Base-by-base conservation (phyloP, 2,329 filamentous ascomycete species). In the Calcarisporium arbuscula region DNA sequence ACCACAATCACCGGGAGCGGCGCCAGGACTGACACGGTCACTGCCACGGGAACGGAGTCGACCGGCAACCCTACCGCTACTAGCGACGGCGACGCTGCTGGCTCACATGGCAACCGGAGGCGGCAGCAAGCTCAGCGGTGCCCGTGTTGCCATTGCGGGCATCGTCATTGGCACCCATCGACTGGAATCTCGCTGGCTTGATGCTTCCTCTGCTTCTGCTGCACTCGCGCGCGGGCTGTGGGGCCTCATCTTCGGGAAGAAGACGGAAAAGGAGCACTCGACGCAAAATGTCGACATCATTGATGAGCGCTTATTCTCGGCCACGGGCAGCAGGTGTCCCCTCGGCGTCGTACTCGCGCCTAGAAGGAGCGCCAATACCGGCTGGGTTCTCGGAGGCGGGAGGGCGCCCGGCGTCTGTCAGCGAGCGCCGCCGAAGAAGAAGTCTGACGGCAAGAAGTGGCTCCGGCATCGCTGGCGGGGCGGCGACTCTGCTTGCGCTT, bases 161-260 rank as follows among this genome's bases (percentile, higher is more conserved):
- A 89, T 89, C 49, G 84, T 89, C 45, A 80, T 89, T 36, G 84
- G 84, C 42, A 73, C 77, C n/a, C n/a, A n/a, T n/a, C n/a, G n/a
- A n/a, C n/a, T n/a, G n/a, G n/a, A n/a, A n/a, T 9, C 67, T 89
- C 31, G 71, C 72, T 11, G 84, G 81, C 42, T 67, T 87, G 22
- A 59, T 71, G 26, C 65, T 89, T 3, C 72, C 61, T 88, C 50
- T 87, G 82, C 67, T 79, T 85, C 63, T 88, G 78, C 70, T 85
- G 82, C 65, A 78, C 80, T 40, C n/a, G 68, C 72, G 39, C 69
- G 72, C 44, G 74, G 74, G 11, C 62, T 80, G 28, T 82, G 77
- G 70, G 68, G 75, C 43, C 70, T 72, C 31, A 56, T 84, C 46
- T 74, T 85, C 44, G 80, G 80, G 20, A 70, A 76, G 48, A 65